A percentile compares a stretch with the other conserved stretches of the same genome.
Evolutionary conservation across 1,139 yeast species (phyloP).

Genomic region (Lizanozyma gosingica): DNA sequence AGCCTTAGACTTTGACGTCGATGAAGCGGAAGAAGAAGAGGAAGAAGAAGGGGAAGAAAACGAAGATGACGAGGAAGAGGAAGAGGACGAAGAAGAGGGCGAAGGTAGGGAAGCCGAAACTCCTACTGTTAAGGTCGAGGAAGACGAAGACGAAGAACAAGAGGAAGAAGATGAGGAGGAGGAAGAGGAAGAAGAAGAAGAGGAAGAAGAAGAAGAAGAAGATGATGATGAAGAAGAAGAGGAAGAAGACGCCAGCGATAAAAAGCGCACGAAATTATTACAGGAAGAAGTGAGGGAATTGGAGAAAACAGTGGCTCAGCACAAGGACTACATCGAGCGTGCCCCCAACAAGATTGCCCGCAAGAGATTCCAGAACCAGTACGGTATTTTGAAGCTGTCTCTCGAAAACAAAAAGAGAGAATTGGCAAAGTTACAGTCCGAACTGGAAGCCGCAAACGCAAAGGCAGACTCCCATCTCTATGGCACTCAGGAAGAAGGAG

Average conservation of each 20-base stretch:
- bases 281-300: constrained; percentile 82
- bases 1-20: constrained; percentile 27
- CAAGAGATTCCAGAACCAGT: constrained; percentile 78
- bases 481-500: constrained; percentile 17
- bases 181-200: constrained; percentile 11
- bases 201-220: constrained; percentile 2
- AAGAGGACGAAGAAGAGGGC: constrained; percentile 36
- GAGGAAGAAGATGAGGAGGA: constrained; percentile 36
- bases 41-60: constrained; percentile 48
- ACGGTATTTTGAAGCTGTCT: constrained; percentile 71
- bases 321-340: constrained; percentile 62
- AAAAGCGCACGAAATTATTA: constrained; percentile 68
- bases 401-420: constrained; percentile 75
- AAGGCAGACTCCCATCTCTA: constrained; percentile 20
- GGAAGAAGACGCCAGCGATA: constrained; percentile 17
- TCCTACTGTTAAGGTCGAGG: constrained; percentile 18
- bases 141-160: constrained; percentile 13
- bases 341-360: constrained; percentile 85
- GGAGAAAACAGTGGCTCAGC: constrained; percentile 69
- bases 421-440: constrained; percentile 29
- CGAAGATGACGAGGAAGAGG: constrained; percentile 47
- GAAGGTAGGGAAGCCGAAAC: constrained; percentile 12
- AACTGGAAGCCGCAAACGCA: constrained; percentile 15
- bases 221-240: constrained; percentile 9
- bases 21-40: constrained; percentile 34